Base-by-base conservation (phyloP, 2,329 filamentous ascomycete genomes). In the Cytospora piceae region DNA sequence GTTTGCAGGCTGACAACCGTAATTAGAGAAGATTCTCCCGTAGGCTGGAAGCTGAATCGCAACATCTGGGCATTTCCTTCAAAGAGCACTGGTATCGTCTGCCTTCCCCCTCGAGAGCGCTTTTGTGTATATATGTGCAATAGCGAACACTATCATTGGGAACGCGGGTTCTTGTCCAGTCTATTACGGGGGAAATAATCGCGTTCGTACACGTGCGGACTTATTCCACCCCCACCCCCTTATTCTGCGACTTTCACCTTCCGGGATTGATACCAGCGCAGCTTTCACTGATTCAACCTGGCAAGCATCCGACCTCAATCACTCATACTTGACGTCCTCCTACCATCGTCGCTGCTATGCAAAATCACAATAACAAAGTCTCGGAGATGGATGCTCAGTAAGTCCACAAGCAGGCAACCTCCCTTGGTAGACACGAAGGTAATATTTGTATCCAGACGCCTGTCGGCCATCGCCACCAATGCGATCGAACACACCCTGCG, bases 341-440 rank as follows among this genome's bases (percentile, higher is more conserved):
- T 3, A 24, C 46, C n/a, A 49, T 14, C n/a, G 4, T 49, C n/a
- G 9, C 46, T 24, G 42, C 20, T 6, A 9, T 7, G n/a, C 24
- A 1, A 24, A 4, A 20, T 15, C 2, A 11, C 11, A 2, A 11
- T 9, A 49, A 0, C 46, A 24, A 52, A 8, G 39, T n/a, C 17
- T n/a, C 6, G 11, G 39, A 42, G 11, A 63, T 63, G 61, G 22
- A 63, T 5, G 27, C 51, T 3, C 39, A 39, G 61, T 63, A 34
- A 57, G 61, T 29, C 17, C 22, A 14, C 5, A 14, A 32, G 3
- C 12, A 14, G 1, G 22, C 1, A 5, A 11, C 3, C 12, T 4
- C 1, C 1, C 17, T 15, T n/a, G 4, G 3, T 20, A 9, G 22
- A 3, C 6, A 3, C 12, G 17, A 57, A 9, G 0, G 4, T 57